Evolutionary conservation across 768 basidiomycete species (phyloP).

Genomic region (Mycena chlorophos): DNA sequence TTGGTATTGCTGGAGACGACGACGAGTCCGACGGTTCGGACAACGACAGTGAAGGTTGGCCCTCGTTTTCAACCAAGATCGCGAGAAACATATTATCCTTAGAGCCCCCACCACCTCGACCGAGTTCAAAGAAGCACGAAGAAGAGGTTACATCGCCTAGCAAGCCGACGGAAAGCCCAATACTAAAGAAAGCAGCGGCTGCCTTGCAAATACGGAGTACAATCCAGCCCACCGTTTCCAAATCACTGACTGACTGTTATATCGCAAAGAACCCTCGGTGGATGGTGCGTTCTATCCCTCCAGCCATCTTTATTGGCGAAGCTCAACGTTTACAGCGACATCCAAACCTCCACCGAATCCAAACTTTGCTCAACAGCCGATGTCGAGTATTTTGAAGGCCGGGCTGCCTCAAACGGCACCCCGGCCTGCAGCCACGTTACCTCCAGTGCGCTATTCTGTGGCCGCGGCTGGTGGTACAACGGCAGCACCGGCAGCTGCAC

Average conservation of each 20-base stretch:
- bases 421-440: conserved; percentile 57
- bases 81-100: not conserved
- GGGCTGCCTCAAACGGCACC: conserved; percentile 58
- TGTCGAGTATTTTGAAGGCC: conserved; percentile 73
- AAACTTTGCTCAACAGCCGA: conserved; percentile 79
- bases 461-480: conserved; percentile 79
- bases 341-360: conserved; percentile 78
- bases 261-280: conserved; percentile 60
- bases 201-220: conserved; percentile 70
- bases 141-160: conserved; percentile 75
- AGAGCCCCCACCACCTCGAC: conserved; percentile 54
- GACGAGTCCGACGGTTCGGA: conserved; percentile 80
- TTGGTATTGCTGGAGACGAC: conserved; percentile 76
- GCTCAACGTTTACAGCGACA: conserved; percentile 26
- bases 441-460: conserved; percentile 81
- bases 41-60: conserved; percentile 66
- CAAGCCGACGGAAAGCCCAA: conserved; percentile 77
- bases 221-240: conserved; percentile 30
- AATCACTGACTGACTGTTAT: conserved; percentile 16
- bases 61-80: not conserved
- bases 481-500: conserved; percentile 27
- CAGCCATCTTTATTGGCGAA: conserved; percentile 9
- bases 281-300: conserved; percentile 61
- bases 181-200: conserved; percentile 72
- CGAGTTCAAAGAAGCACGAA: conserved; percentile 72